Conservation (phyloP, 2,329 filamentous ascomycete genomes). For the Penicillium griseofulvum region DNA sequence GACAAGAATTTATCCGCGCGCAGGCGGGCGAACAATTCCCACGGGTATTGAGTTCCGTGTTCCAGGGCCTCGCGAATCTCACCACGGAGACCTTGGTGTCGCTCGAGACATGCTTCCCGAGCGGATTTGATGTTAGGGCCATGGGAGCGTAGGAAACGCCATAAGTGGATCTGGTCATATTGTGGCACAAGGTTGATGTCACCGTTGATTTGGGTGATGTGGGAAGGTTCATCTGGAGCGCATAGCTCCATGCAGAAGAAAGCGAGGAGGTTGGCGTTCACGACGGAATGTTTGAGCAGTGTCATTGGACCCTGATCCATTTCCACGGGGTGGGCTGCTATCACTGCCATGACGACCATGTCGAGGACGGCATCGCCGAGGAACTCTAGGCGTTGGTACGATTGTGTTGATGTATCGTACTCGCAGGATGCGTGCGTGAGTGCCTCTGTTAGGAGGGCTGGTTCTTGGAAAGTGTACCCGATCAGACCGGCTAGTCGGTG, state of each 20-base stretch:
- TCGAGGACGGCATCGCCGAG: slow-evolving; percentile 85
- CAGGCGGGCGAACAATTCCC: slow-evolving; percentile 67
- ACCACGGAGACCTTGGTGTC: slow-evolving; percentile 48
- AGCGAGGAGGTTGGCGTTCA: slow-evolving; percentile 76
- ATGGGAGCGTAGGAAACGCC: slow-evolving; percentile 63
- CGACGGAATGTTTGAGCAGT: slow-evolving; percentile 68
- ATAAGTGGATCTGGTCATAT: slow-evolving; percentile 52
- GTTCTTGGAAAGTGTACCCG: slow-evolving; percentile 69
- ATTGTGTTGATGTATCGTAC: slow-evolving; percentile 50
- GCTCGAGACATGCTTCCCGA: slow-evolving; percentile 37
- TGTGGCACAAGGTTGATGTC: slow-evolving; percentile 27
- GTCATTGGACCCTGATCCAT: slow-evolving; percentile 67
- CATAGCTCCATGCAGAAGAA: slow-evolving; percentile 65
- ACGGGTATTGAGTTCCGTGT: slow-evolving; percentile 64
- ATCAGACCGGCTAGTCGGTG: slow-evolving; percentile 38
- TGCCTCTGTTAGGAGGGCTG: slow-evolving; percentile 70
- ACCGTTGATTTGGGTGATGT: slow-evolving; percentile 2
- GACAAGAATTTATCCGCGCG: slow-evolving; percentile 74
- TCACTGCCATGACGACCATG: slow-evolving; percentile 62
- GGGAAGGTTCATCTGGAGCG: slow-evolving; percentile 11
- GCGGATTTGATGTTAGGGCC: slow-evolving; percentile 11
- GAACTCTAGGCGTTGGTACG: slow-evolving; percentile 79
- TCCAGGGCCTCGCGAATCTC: slow-evolving; percentile 53
- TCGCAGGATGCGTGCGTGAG: slow-evolving; percentile 71
- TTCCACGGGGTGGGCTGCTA: slow-evolving; percentile 30